Conservation (phyloP, 1,139 yeast genomes). For the Saccharomyces hybrid region DNA sequence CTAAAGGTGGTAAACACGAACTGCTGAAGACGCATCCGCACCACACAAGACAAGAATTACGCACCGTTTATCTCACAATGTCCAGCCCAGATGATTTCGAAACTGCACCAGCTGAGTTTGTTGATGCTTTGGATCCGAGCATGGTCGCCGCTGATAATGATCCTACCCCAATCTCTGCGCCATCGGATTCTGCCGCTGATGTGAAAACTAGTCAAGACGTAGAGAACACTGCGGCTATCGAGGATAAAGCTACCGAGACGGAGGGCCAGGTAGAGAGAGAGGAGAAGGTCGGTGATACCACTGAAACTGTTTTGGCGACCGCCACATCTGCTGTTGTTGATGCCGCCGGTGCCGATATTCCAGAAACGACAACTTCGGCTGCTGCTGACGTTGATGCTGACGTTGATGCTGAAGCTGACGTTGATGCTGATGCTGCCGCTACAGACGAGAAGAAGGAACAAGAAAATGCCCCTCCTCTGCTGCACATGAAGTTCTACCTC, state of each 20-base stretch:
- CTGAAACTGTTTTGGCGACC: neutral
- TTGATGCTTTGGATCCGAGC: slow-evolving; percentile 15
- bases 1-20: slow-evolving; percentile 1
- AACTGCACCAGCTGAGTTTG: slow-evolving; percentile 21
- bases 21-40: neutral
- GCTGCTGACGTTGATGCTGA: no score
- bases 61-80: neutral
- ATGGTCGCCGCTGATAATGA: slow-evolving; percentile 1
- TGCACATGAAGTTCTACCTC: slow-evolving; percentile 19
- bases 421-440: neutral
- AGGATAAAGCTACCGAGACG: neutral
- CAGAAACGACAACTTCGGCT: no score
- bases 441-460: neutral
- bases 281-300: slow-evolving; percentile 1
- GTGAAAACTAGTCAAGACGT: neutral
- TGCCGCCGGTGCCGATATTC: neutral
- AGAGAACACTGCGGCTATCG: neutral
- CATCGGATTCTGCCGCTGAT: slow-evolving; percentile 1
- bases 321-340: neutral
- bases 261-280: slow-evolving; percentile 2
- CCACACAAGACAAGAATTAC: neutral
- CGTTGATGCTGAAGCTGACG: neutral
- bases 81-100: slow-evolving; percentile 14
- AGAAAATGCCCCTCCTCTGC: neutral
- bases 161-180: neutral